Evolutionary conservation across 1,139 yeast genomes (phyloP), one percentile per base, ranked within the genome.

Genomic region (Geotrichum bryndzae): DNA sequence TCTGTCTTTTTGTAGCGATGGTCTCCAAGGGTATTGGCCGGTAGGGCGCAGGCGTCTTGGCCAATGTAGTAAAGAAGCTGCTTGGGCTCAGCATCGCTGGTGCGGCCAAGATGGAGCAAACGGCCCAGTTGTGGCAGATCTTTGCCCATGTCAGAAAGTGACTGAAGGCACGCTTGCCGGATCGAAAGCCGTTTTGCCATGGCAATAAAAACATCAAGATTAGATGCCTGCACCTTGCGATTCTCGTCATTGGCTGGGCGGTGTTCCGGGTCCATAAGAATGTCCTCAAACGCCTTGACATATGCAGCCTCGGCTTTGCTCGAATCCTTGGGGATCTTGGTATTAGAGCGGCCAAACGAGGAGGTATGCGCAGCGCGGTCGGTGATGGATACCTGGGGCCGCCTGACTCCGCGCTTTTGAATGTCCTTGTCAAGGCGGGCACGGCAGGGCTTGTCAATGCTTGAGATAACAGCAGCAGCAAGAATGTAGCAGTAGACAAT

Each of bases 111-210:
- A 46, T 62, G 64, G 22, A 62, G 54, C 29, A 62, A 29, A 11
- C 64, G 59, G 11, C 64, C 64, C 3, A 62, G 58, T 48, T 62
- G 64, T 2, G 64, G 64, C 18, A 62, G 52, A 38, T 62, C 62
- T 33, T 62, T 62, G 31, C 57, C 62, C 45, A 55, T 46, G 5
- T 57, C 59, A 25, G 61, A 59, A 13, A 62, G 52, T 1, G 58
- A 50, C 33, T 55, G 63, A 13, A 62, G 31, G 41, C 64, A 62
- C 2, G 57, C 50, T 31, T 60, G 59, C 11, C 64, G 56, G 10
- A 56, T 46, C 3, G 62, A 60, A 29, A 60, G 51, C 8, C 63
- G 60, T 48, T 53, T 56, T 13, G 64, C 64, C 3, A 60, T 54
- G 5, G 53, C 58, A 18, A 60, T 57, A 51, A 62, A 62, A n/a